These are phyloP conservation scores for Helichrysum umbraculigerum DNA, from an alignment of 129 eudicot genomes.

Conservation along the genomic window DNA sequence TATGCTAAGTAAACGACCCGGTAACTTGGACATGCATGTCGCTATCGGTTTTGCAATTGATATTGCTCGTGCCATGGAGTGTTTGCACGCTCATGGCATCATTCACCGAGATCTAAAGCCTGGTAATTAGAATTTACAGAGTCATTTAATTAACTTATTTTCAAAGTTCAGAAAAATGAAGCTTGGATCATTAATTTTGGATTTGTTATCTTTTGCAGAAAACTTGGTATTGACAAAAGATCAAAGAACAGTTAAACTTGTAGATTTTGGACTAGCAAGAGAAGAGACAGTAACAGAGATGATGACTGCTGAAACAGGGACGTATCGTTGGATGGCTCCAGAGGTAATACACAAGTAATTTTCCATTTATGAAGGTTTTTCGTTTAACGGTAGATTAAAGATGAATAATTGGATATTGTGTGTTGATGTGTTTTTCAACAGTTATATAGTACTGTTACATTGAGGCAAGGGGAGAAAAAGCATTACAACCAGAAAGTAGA, in stretches of 20 bases:
- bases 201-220: conserved; percentile 34
- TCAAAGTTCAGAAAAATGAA: neutral
- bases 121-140: conserved; percentile 22
- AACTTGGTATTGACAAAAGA: conserved; percentile 69
- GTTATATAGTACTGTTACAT: conserved; percentile 71
- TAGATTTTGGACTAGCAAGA: conserved; percentile 75
- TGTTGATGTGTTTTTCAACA: conserved; percentile 18
- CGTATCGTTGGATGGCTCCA: conserved; percentile 82
- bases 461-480: conserved; percentile 70
- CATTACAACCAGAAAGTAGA: conserved; percentile 77
- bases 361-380: neutral
- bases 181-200: neutral
- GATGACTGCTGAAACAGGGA: conserved; percentile 83
- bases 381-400: neutral
- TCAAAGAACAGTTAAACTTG: conserved; percentile 66
- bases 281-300: conserved; percentile 75
- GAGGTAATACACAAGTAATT: conserved; percentile 38
- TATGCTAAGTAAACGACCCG: conserved; percentile 52
- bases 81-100: conserved; percentile 63
- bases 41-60: conserved; percentile 59
- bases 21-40: conserved; percentile 40
- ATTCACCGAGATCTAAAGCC: conserved; percentile 68
- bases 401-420: conserved; percentile 11
- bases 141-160: neutral
- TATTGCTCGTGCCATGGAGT: conserved; percentile 66